Base-by-base conservation (phyloP, 2,329 filamentous ascomycete genomes). In the Fusarium citri region DNA sequence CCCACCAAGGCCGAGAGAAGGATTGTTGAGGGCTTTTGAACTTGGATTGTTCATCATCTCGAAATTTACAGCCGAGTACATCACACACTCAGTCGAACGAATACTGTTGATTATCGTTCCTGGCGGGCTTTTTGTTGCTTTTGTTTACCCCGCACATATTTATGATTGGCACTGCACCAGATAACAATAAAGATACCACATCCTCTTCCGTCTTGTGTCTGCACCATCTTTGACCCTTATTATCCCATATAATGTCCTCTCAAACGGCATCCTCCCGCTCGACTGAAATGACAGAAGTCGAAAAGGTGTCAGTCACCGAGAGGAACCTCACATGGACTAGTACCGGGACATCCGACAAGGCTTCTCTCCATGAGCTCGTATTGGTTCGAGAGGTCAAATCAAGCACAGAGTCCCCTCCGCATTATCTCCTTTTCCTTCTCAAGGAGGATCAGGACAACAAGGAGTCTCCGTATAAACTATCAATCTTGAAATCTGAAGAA, bases 381-480 rank as follows among this genome's bases (percentile, higher is more conserved):
- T 76, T 80, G 41, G 59, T 76, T 25, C 49, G 78, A 2, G 59
- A 72, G 37, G 23, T 25, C 34, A 37, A 45, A 42, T 23, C 53
- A 2, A 37, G 30, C 11, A 11, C 60, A 22, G 31, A 30, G 3
- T 9, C 34, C 3, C 37, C 58, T 11, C 75, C 68, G 4, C 9
- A 62, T 6, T 59, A 59, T 81, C 23, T 75, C 84, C 74, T 86
- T 8, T 78, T 81, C 67, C 77, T 78, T 25, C 76, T 88, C 9
- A 64, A 73, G 5, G 81, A 84, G 65, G 72, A 77, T 9, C 45
- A 71, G 7, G 76, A 75, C 23, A 68, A 74, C 61, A 34, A 64
- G 51, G 48, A 71, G 22, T 57, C 65, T 2, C 77, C 76, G 3
- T 80, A 75, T 51, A 66, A 61, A 8, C 72, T 81, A 6, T 73